Evolutionary conservation across 2,329 filamentous ascomycete species (phyloP), one percentile per base, ranked within the genome.

Genomic region (Sporothrix sp.): DNA sequence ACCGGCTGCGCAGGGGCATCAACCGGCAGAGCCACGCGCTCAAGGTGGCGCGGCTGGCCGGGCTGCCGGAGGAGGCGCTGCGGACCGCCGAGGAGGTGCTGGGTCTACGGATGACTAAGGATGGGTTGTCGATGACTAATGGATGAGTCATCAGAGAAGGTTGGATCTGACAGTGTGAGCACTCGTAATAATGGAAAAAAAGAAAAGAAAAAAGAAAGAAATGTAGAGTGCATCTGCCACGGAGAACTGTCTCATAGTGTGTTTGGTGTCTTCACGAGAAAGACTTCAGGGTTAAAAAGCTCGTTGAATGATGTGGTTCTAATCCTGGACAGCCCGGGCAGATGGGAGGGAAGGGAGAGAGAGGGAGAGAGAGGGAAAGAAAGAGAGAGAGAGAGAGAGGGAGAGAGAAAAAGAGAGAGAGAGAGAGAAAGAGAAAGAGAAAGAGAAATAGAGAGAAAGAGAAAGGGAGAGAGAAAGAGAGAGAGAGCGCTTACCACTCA

Each of bases 11-110:
- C 50, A 81, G 75, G 63, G 93, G 93, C 0, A 79, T 95, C 52
- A 98, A 97, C 66, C 78, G 82, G 47, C 74, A 85, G 57, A 94
- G 87, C 55, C 93, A 98, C 68, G 93, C 94, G 16, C 71, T 98
- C 53, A 97, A 96, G 63, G 93, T 98, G n/a, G 93, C 93, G 2
- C 76, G 77, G 56, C 69, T 97, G 58, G 94, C 93, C 6, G 90
- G 88, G 1, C 61, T 96, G 59, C 90, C 90, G 0, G 79, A 82
- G 53, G 71, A 74, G 39, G 87, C 84, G 3, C 79, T 96, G 50
- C 68, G 71, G 20, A 71, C 87, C 56, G 90, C 91, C 6, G 71
- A 66, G 47, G 65, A 71, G 33, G 74, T 87, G 8, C 68, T 89
- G 23, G 63, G n/a, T n/a, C n/a, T n/a, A n/a, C n/a, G n/a, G n/a